Evolutionary conservation across 805 yeast genomes (phyloP), one percentile per base, ranked within the genome.

Genomic region (Pichia manshurica): DNA sequence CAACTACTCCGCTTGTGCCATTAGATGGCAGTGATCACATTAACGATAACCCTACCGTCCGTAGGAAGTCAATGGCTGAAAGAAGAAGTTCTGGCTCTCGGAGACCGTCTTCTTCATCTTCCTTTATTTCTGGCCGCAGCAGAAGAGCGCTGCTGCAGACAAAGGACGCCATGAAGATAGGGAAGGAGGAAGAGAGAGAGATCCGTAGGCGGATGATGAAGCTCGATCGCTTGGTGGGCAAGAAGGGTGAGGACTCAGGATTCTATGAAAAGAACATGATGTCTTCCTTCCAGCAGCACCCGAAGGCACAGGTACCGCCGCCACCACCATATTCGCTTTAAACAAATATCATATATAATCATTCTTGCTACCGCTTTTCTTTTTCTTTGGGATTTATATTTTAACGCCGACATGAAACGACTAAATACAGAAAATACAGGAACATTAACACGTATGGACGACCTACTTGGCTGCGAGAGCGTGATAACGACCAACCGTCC

Each of bases 261-360:
- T n/a, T 29, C 16, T 3, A 36, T 20, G 39, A 36, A 6, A 36
- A 36, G 20, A 8, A 13, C 16, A n/a, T 33, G 36, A 33, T 33
- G 36, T 33, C 29, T 7, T 25, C 29, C 29, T 25, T 33, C 20
- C 36, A 33, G 9, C 36, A 33, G 16, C 36, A 33, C 9, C 36
- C 16, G 6, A 6, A n/a, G 20, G 12, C 20, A 33, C 16, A 15
- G 15, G 34, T 29, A 12, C 39, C 22, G 33, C 50, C 60, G 35
- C 60, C 57, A 15, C 57, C 62, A 45, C 62, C 62, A 25, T 58
- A 58, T 47, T 54, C 58, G 33, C 44, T 55, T 39, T 56, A 42
- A 20, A 17, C 37, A 23, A 5, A 34, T 41, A 6, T 28, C 15
- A n/a, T 39, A 22, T 10, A 10, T 20, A 23, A 23, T 6, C 29